phyloP scores from a whole-genome alignment of 352 stramenopile genomes.

The Phytophthora foliorum region DNA sequence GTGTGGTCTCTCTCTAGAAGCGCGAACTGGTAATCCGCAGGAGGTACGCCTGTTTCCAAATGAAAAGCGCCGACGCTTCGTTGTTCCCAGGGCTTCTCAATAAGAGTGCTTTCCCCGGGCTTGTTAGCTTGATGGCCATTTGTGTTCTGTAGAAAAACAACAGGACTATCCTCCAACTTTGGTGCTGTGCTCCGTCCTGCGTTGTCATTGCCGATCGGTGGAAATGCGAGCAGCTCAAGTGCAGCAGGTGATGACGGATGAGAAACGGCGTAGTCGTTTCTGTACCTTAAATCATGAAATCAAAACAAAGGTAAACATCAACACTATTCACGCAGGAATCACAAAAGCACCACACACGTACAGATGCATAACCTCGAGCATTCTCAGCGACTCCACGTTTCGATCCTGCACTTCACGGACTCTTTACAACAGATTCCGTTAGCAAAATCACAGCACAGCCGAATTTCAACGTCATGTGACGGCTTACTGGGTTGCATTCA shows the following conservation, averaged over 20 bases:
- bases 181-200: not conserved
- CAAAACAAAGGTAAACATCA: constrained; percentile 5
- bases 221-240: constrained; percentile 39
- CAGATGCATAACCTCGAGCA: constrained; percentile 71
- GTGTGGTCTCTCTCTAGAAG: constrained; percentile 51
- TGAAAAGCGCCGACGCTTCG: constrained; percentile 7
- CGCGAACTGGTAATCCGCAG: constrained; percentile 70
- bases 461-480: not conserved
- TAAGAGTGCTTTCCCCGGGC: constrained; percentile 9
- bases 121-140: constrained; percentile 3
- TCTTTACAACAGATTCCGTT: constrained; percentile 26
- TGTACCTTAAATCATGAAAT: constrained; percentile 24
- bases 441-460: not conserved
- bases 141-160: constrained; percentile 5
- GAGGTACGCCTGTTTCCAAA: constrained; percentile 27
- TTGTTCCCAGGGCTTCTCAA: constrained; percentile 40
- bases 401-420: constrained; percentile 54
- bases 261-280: constrained; percentile 22
- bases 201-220: constrained; percentile 3
- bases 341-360: constrained; percentile 31
- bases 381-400: constrained; percentile 69
- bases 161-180: constrained; percentile 3
- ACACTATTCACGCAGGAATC: not conserved
- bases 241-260: constrained; percentile 10
- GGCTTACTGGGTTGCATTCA: constrained; percentile 51